phyloP scores from a whole-genome alignment of 176 grass and related monocot genomes.

The Dactylis glomerata region DNA sequence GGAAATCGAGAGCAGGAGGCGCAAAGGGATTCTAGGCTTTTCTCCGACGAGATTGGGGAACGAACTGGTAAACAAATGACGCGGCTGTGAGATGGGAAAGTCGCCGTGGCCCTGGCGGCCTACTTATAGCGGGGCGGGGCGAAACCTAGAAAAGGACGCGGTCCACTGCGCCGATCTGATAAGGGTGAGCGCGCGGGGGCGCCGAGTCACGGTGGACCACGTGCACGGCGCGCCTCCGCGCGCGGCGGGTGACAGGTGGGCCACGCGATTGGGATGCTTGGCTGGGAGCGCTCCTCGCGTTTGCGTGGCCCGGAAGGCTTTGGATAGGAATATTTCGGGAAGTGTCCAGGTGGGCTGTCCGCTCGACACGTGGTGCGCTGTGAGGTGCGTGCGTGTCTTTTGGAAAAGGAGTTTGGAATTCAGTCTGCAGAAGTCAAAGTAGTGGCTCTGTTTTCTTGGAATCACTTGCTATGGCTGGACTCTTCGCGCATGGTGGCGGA shows the following conservation, averaged over 20 bases:
- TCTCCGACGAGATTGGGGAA: background rate
- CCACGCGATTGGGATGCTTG: background rate
- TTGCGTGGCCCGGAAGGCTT: background rate
- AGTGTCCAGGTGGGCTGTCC: background rate
- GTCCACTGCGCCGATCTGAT: constrained; percentile 19
- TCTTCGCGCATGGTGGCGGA: background rate
- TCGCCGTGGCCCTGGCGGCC: background rate
- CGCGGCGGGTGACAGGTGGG: background rate
- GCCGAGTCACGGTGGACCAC: constrained; percentile 1
- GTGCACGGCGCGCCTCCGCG: background rate
- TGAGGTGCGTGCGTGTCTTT: background rate
- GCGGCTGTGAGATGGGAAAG: background rate
- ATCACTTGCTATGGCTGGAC: background rate
- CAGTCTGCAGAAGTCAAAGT: background rate
- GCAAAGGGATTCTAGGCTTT: background rate
- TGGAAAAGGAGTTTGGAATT: background rate
- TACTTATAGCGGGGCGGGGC: constrained; percentile 29
- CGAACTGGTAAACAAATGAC: background rate
- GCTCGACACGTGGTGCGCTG: background rate
- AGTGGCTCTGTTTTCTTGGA: background rate
- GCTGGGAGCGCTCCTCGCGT: background rate
- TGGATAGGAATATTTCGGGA: background rate
- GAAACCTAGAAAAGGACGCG: background rate
- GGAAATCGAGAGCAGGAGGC: background rate
- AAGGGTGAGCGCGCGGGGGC: background rate